Conservation (phyloP, 208 protist genomes). For the Crithidia expoeki region DNA sequence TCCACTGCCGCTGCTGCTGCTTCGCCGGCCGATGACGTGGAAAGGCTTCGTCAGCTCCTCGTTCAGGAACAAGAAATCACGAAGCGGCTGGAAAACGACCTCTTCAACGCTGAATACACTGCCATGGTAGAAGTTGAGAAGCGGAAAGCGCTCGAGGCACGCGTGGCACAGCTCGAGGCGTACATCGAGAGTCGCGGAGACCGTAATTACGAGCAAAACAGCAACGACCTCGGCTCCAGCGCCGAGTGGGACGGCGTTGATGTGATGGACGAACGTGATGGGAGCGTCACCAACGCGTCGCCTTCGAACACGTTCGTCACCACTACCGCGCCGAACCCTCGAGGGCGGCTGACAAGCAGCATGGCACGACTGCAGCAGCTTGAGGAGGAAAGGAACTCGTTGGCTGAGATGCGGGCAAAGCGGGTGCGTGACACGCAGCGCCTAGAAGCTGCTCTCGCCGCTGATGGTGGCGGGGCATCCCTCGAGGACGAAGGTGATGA, state of each 20-base stretch:
- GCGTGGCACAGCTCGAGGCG: conserved; percentile 44
- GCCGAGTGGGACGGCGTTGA: background rate
- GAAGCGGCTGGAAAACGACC: conserved; percentile 75
- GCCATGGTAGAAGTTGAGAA: conserved; percentile 82
- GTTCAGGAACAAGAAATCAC: conserved; percentile 53
- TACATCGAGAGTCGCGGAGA: background rate
- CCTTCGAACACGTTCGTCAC: background rate
- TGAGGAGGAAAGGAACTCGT: conserved; percentile 38
- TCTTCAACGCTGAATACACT: conserved; percentile 86
- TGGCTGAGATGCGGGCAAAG: conserved; percentile 30
- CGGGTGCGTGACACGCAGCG: conserved; percentile 25
- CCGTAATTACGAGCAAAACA: too few relatives aligned
- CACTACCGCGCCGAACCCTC: background rate
- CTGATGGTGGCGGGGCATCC: background rate
- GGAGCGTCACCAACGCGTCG: background rate
- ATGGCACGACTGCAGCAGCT: conserved; percentile 28
- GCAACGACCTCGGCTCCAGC: background rate
- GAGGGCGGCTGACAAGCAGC: conserved; percentile 13
- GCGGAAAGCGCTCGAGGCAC: conserved; percentile 65
- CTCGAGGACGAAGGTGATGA: background rate
- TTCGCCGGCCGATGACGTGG: conserved; percentile 16
- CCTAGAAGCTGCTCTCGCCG: conserved; percentile 15
- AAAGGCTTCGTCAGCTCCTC: conserved; percentile 38
- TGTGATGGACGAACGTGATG: background rate
- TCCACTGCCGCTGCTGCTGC: background rate